These are phyloP conservation scores for Heteromeles arbutifolia DNA, from an alignment of 306 rosid genomes.

Conservation along the genomic window DNA sequence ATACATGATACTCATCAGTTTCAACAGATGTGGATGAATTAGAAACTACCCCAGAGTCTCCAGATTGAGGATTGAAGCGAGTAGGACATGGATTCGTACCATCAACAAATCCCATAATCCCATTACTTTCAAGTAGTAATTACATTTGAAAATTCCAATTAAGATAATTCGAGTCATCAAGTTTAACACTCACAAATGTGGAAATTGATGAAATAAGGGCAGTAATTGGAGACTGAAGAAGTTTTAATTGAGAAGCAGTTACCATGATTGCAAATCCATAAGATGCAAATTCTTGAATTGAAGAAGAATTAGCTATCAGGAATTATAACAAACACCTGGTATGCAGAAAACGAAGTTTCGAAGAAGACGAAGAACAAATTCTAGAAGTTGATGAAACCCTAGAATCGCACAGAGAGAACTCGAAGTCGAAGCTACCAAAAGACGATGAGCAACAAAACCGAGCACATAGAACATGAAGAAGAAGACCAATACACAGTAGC, in stretches of 20 bases:
- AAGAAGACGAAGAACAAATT: no score
- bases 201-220: neutral
- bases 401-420: no score
- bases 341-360: no score
- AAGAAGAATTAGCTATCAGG: no score
- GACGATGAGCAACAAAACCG: no score
- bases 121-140: neutral
- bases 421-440: no score
- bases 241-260: neutral
- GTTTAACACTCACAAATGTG: neutral
- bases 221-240: neutral
- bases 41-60: neutral
- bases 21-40: neutral
- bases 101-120: neutral
- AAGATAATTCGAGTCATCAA: neutral
- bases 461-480: no score
- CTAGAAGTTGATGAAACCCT: no score
- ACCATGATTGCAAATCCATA: neutral
- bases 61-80: neutral
- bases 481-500: no score
- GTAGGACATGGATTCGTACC: neutral
- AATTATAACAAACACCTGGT: no score
- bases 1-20: no score
- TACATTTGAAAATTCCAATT: neutral
- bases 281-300: no score